Conservation (phyloP, 2,329 filamentous ascomycete species). For the Ceratocystis eucalypticola region DNA sequence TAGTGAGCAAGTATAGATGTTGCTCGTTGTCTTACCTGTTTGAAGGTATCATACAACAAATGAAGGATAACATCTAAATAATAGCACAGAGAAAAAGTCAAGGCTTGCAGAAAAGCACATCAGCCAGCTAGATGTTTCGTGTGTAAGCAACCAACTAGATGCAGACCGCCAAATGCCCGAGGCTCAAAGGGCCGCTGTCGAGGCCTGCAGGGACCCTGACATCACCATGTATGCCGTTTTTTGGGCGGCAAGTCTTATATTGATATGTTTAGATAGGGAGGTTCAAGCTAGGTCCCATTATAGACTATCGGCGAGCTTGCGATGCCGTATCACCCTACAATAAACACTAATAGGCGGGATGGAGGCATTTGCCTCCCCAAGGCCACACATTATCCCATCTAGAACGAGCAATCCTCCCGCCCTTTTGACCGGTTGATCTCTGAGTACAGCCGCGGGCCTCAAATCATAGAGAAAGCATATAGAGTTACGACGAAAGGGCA, state of each 20-base stretch:
- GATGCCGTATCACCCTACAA: not conserved
- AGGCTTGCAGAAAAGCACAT: not conserved
- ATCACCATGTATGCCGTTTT: not conserved
- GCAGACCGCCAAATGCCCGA: not conserved
- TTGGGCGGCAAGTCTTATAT: not conserved
- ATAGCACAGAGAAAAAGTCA: not conserved
- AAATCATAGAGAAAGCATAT: not conserved
- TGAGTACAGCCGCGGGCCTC: not conserved
- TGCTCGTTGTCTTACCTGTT: constrained; percentile 62
- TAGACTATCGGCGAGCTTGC: not conserved
- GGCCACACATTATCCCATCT: not conserved
- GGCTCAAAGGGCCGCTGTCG: not conserved
- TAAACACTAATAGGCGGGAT: not conserved
- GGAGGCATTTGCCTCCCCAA: not conserved
- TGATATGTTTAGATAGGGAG: not conserved
- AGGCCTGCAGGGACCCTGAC: not conserved
- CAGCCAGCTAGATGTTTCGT: not conserved
- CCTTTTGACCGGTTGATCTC: not conserved
- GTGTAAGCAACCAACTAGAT: not conserved
- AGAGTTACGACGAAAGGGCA: constrained; percentile 1
- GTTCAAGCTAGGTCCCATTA: not conserved
- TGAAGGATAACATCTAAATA: constrained; percentile 23
- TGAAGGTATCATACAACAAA: constrained; percentile 43
- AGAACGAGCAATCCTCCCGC: not conserved
- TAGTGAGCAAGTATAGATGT: constrained; percentile 59